Evolutionary conservation across 1,139 yeast species (phyloP).

Genomic region (Candida labiduridarum): DNA sequence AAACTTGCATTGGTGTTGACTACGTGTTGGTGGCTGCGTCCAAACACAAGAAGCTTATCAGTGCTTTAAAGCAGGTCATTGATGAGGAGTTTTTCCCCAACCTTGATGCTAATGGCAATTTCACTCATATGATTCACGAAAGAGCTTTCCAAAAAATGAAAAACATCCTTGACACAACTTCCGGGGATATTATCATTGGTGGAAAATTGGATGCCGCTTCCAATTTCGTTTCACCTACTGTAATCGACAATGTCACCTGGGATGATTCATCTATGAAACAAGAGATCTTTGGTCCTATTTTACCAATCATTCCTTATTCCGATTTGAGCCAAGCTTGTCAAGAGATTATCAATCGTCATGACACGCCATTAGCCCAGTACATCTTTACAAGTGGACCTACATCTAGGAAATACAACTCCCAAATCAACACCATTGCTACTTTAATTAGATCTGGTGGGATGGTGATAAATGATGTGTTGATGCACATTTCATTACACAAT

Average conservation of each 20-base stretch:
- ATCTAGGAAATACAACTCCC: constrained; percentile 39
- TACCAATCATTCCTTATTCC: constrained; percentile 67
- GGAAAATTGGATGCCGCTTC: constrained; percentile 49
- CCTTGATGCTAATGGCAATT: constrained; percentile 35
- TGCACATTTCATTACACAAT: constrained; percentile 67
- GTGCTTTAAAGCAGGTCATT: constrained; percentile 38
- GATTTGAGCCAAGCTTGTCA: constrained; percentile 51
- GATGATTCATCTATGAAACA: constrained; percentile 71
- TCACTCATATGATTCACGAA: constrained; percentile 65
- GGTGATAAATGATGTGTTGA: constrained; percentile 66
- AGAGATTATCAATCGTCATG: constrained; percentile 42
- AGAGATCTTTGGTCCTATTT: constrained; percentile 84
- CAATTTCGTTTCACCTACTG: constrained; percentile 71
- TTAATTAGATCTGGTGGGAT: constrained; percentile 75
- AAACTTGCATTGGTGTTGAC: constrained; percentile 88
- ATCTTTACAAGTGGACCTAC: constrained; percentile 58
- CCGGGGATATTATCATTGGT: constrained; percentile 62
- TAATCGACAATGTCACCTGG: constrained; percentile 61
- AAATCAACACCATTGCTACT: constrained; percentile 52
- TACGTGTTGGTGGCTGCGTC: constrained; percentile 67
- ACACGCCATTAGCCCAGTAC: constrained; percentile 84
- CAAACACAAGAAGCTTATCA: constrained; percentile 53
- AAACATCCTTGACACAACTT: constrained; percentile 48
- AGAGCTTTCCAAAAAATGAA: constrained; percentile 56
- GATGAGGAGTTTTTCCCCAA: constrained; percentile 41